Percentiles rank a stretch among this genome's conserved stretches.
Conservation (phyloP, 495 filamentous ascomycete species). For the Apiosordaria backusii region DNA sequence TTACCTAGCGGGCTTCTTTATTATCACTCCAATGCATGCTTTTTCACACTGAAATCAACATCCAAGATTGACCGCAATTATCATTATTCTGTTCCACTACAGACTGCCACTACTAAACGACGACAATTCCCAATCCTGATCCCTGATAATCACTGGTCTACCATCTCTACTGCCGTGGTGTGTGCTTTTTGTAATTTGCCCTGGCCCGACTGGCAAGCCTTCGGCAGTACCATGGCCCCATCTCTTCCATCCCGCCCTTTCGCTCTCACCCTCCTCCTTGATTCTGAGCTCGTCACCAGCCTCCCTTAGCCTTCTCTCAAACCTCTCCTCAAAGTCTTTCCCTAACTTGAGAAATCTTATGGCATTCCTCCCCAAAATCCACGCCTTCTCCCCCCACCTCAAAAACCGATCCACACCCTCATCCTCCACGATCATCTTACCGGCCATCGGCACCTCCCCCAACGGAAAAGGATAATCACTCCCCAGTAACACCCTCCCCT, state of each 20-base stretch:
- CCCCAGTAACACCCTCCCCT: constrained; percentile 22
- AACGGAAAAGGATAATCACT: constrained; percentile 33
- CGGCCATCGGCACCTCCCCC: constrained; percentile 28
- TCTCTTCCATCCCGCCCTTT: not conserved
- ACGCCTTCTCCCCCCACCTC: constrained; percentile 25
- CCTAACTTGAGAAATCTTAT: constrained; percentile 27
- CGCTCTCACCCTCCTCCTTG: not conserved
- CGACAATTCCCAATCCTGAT: constrained; percentile 6
- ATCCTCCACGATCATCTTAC: constrained; percentile 25
- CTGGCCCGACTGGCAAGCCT: not conserved
- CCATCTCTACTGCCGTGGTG: not conserved
- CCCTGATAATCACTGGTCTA: not conserved
- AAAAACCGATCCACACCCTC: constrained; percentile 25
- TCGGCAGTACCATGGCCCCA: not conserved
- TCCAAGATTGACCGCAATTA: too few relatives aligned
- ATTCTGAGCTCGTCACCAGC: not conserved
- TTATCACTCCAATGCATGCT: not conserved
- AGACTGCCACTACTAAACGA: constrained; percentile 6
- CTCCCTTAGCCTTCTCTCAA: constrained; percentile 18
- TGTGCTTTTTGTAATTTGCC: not conserved
- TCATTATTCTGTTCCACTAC: too few relatives aligned
- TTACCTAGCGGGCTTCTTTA: too few relatives aligned
- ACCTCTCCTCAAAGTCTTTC: constrained; percentile 19
- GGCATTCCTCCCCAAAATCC: constrained; percentile 24
- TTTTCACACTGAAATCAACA: too few relatives aligned